A percentile compares a stretch with the other conserved stretches of the same genome.
Evolutionary conservation across 371 early-diverging fungal species (phyloP).

Genomic region (Lichtheimia corymbifera): DNA sequence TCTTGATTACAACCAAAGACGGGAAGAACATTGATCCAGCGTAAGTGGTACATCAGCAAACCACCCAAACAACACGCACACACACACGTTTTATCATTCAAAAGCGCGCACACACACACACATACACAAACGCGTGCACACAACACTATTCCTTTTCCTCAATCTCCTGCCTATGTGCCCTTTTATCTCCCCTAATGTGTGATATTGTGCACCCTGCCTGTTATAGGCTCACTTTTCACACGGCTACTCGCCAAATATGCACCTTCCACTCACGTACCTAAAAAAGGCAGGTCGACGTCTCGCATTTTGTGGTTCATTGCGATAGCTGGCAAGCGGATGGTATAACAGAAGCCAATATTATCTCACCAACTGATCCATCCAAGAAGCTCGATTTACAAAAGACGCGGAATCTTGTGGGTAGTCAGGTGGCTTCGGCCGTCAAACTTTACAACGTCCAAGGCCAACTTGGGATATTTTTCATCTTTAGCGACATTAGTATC

Average conservation of each 20-base stretch:
- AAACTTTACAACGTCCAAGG: conserved; percentile 64
- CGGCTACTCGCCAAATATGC: not conserved
- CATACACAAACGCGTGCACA: no score
- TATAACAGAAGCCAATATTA: conserved; percentile 25
- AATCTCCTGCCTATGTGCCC: no score
- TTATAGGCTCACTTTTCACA: conserved; percentile 1
- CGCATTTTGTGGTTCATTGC: conserved; percentile 21
- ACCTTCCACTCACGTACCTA: not conserved
- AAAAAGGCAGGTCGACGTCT: conserved; percentile 14
- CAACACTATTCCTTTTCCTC: no score
- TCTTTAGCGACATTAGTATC: conserved; percentile 73
- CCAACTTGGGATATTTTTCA: conserved; percentile 74
- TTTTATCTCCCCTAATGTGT: no score
- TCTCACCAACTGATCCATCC: conserved; percentile 11
- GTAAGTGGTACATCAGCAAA: conserved; percentile 6
- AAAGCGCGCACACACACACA: no score
- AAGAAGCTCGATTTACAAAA: conserved; percentile 6
- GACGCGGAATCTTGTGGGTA: conserved; percentile 70
- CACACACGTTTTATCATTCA: no score
- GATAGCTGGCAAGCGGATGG: conserved; percentile 32
- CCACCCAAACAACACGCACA: no score
- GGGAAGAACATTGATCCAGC: conserved; percentile 13
- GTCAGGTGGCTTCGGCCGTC: conserved; percentile 67
- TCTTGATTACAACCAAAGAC: conserved; percentile 31
- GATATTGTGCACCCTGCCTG: not conserved